Evolutionary conservation across 352 stramenopile species (phyloP), one percentile per base, ranked within the genome.

Genomic region (Pythium brachiatum): DNA sequence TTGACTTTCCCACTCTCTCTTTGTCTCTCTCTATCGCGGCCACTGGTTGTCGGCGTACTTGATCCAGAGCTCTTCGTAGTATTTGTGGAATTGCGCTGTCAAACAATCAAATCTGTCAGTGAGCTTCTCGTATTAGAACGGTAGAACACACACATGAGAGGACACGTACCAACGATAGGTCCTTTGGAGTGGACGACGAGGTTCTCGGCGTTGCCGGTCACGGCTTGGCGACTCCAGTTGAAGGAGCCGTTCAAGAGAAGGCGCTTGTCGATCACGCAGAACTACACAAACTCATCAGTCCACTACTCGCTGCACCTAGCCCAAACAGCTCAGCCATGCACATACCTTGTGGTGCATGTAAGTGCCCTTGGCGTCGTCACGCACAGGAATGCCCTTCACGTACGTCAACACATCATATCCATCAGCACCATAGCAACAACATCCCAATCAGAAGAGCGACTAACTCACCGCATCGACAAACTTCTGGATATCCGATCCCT

Each of bases 331-430:
- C n/a, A n/a, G n/a, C 3, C 15, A 7, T 20, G 8, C 2, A 53
- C 55, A 9, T 12, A 87, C 78, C 70, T 88, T 90, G 75, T 90
- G 75, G 59, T 90, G 81, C 79, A 88, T 90, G 68, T 82, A 79
- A 15, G 81, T 90, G 13, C 62, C 34, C 0, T 77, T 66, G 32
- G 83, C 78, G 68, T 90, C 81, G 29, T 88, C 78, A 3, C 78
- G 72, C 44, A 88, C 78, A 16, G 70, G 69, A 46, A 90, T 90
- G 11, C 77, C 75, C 81, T 88, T 46, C 21, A 63, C 25, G n/a
- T 6, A 41, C 20, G 8, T 21, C 23, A 21, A 39, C 12, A 55
- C 36, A n/a, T 56, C 57, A 23, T 18, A 60, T n/a, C 29, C 25
- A 51, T 57, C 31, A 39, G 43, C 18, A 23, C 31, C n/a, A 32